Evolutionary conservation across 2,329 filamentous ascomycete genomes (phyloP), one percentile per base, ranked within the genome.

Genomic region (Exophiala spinifera): DNA sequence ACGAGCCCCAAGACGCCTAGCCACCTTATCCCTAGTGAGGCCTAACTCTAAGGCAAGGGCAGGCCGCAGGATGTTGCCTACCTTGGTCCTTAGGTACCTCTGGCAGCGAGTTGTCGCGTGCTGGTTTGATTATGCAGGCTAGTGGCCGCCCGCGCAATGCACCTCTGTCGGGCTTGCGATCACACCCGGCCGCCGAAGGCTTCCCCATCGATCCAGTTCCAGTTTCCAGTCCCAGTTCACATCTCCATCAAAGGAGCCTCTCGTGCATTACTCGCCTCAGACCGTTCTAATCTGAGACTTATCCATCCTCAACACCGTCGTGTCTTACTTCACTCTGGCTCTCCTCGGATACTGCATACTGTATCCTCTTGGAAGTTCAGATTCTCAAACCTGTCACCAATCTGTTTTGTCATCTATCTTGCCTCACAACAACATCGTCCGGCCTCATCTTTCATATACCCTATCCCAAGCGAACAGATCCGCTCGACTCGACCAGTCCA

Each of bases 391-490:
- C 53, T 56, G 34, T 19, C 15, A 15, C 31, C 28, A 46, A 46
- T 49, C 37, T 47, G 36, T 43, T 46, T 23, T 31, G 39, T 45
- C 51, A 55, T 45, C 25, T 51, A 55, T 40, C 45, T 15, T 19
- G 19, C 31, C 21, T 50, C 45, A 33, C 49, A 39, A 49, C 19
- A 19, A 23, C 31, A 15, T 20, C 28, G 45, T 13, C 51, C 46
- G 46, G 33, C 7, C 37, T 21, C n/a, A 37, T 53, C 33, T 49
- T 51, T 51, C 44, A 51, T 51, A 51, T 54, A 47, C 49, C 53
- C 13, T 23, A 44, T 40, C 46, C 28, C 46, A 52, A 50, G 42
- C 56, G 53, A 56, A 37, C 25, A 23, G 36, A 43, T 37, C 49
- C 36, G 55, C 42, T 42, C 31, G 15, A 21, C 28, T 31, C 28